Base-by-base conservation (phyloP, 805 yeast species). In the Wickerhamiella sergipiensis region DNA sequence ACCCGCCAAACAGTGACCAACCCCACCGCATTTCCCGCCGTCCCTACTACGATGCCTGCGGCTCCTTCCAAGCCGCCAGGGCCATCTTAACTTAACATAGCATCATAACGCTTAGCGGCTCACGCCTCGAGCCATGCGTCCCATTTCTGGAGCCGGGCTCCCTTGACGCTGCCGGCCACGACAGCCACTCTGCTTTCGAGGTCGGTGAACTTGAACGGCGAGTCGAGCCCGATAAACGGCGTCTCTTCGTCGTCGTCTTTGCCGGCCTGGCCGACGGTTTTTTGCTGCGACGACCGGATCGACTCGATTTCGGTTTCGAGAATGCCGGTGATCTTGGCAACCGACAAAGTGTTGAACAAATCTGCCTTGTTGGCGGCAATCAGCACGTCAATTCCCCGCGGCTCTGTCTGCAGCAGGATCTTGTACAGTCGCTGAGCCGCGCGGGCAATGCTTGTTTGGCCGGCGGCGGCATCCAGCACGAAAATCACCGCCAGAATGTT, bases 361-460 rank as follows among this genome's bases (percentile, higher is more conserved):
- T 92, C 97, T 48, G 77, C 75, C 64, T 90, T 90, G 69, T 90
- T 90, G 54, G 92, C 80, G 17, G 89, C 92, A 52, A 92, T 67
- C 46, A 84, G 69, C 43, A 84, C 71, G 61, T 85, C 90, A 21
- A 84, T 74, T 17, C 80, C 78, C 48, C 73, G 69, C 57, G 67
- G 68, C 62, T 86, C 97, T 1, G 90, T 78, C 17, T 72, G 59
- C 40, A 75, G 69, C 44, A 88, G 71, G 43, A 87, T 67, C 46
- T 76, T 71, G 62, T 80, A 75, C 54, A 87, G 66, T 53, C 76
- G 75, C 53, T 73, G 71, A 0, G 87, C 83, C 4, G 81, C 77
- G 43, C 64, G 70, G n/a, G 72, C 64, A 55, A 82, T 68, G 38
- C 68, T 67, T 9, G 70, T 69, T 1, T 71, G 70, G 49, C 77